Evolutionary conservation across 1,284 basidiomycete species (phyloP).

Genomic region (Puccinia hordei): DNA sequence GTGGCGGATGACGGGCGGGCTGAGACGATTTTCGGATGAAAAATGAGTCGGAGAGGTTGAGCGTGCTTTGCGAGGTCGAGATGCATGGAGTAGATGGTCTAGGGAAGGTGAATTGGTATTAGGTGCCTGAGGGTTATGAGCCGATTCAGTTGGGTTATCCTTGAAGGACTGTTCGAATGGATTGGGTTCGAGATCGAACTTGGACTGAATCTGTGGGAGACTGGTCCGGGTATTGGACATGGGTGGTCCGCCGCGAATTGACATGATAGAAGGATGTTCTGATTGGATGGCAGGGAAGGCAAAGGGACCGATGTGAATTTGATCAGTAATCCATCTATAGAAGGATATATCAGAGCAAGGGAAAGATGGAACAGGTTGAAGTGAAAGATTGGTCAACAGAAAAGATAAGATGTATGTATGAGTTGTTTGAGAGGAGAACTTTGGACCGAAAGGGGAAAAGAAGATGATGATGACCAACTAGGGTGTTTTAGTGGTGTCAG

Average conservation of each 20-base stretch:
- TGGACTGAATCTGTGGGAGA: constrained; percentile 51
- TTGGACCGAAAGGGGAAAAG: not conserved
- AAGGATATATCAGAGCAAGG: not conserved
- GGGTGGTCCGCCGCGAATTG: constrained; percentile 36
- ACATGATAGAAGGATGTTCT: constrained; percentile 26
- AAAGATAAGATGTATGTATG: not conserved
- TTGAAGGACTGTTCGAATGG: constrained; percentile 94
- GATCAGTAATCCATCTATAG: constrained; percentile 12
- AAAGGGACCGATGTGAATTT: not conserved
- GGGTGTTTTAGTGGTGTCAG: not conserved
- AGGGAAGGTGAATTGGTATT: constrained; percentile 43
- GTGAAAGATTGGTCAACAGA: not conserved
- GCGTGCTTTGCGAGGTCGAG: constrained; percentile 21
- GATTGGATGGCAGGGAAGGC: not conserved
- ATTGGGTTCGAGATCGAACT: constrained; percentile 75
- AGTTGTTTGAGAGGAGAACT: too few species aligned
- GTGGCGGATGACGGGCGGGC: constrained; percentile 36
- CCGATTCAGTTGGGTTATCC: constrained; percentile 52
- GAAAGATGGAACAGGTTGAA: not conserved
- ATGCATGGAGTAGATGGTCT: constrained; percentile 33
- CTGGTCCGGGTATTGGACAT: constrained; percentile 46
- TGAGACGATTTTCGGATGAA: constrained; percentile 22
- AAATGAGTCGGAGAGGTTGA: constrained; percentile 26
- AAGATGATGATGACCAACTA: not conserved
- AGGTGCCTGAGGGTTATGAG: not conserved